phyloP scores from a whole-genome alignment of 495 filamentous ascomycete species.

The Hypoxylon perforatum region DNA sequence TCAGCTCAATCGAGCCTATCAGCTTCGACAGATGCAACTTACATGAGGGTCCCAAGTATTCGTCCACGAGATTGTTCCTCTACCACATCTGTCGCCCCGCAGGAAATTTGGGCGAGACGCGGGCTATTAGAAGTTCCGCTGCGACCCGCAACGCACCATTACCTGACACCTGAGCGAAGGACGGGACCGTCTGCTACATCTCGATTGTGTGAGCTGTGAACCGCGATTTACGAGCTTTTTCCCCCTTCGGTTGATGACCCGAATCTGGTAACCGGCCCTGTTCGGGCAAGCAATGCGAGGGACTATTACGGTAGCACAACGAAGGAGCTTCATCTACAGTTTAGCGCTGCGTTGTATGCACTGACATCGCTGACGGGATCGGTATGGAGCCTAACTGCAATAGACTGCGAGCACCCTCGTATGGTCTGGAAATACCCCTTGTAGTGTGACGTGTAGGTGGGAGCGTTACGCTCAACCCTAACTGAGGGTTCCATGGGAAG shows the following conservation, averaged over 20 bases:
- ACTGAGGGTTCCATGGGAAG: not conserved
- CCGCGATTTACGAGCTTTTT: slow-evolving; percentile 26
- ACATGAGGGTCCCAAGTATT: not conserved
- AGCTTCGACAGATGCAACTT: slow-evolving; percentile 12
- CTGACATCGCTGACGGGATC: slow-evolving; percentile 19
- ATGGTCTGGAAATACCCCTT: slow-evolving; percentile 1
- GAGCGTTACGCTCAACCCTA: not conserved
- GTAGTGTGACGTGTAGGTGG: slow-evolving; percentile 10
- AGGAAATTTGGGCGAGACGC: slow-evolving; percentile 16
- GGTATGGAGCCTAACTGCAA: slow-evolving; percentile 8
- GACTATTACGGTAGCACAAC: slow-evolving; percentile 32
- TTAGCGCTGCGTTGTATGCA: not conserved
- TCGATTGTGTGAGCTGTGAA: slow-evolving; percentile 1
- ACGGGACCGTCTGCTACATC: not conserved
- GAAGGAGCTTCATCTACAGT: slow-evolving; percentile 11
- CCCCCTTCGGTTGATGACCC: slow-evolving; percentile 28
- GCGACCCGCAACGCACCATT: slow-evolving; percentile 24
- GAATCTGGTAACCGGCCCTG: slow-evolving; percentile 30
- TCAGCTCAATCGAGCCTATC: slow-evolving; percentile 20
- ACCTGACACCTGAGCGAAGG: not conserved
- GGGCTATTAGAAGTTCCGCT: slow-evolving; percentile 10
- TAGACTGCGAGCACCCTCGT: slow-evolving; percentile 24
- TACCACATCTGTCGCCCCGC: slow-evolving; percentile 18
- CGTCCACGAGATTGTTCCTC: not conserved
- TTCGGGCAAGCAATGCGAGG: slow-evolving; percentile 30